Base-by-base conservation (phyloP, 1,139 yeast species). In the Zygosaccharomyces sapae region DNA sequence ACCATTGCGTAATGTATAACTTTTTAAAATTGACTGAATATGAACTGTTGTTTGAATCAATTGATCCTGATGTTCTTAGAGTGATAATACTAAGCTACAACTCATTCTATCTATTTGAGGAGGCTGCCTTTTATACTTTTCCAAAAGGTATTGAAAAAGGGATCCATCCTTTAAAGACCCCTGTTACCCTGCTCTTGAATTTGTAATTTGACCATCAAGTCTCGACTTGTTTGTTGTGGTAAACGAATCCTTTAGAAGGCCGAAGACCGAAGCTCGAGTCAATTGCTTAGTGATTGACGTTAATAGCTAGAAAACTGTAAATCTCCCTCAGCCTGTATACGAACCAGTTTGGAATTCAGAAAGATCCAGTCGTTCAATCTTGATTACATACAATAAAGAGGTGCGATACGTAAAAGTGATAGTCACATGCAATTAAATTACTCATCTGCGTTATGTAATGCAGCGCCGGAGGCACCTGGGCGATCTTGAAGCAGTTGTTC, bases 1-100 rank as follows among this genome's bases (percentile, higher is more conserved):
- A 83, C 92, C 95, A 88, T 16, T 16, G 16, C 16, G 16, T 16
- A 16, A 16, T 16, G 16, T 16, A 16, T 16, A 16, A 16, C 16
- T 16, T 16, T 16, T 16, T 16, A 16, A 16, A 16, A 76, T 51
- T 62, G 27, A 8, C 24, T 4, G 10, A 27, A 12, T 27, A 5
- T 27, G 10, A 10, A 27, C 12, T 27, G 5, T 31, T 29, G 20
- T 10, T 36, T 33, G 24, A 20, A 39, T 33, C 46, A 30, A 36
- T 30, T 44, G 43, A 40, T 24, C 20, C 25, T 33, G 18, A 6
- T 33, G 40, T 24, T 4, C 5, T 10, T 12, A 13, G 10, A 8
- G 20, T 10, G 18, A 20, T 5, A 7, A 10, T 4, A 20, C 9
- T 36, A 6, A 12, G n/a, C 5, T 4, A 27, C 5, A 5, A 4